Base-by-base conservation (phyloP, 805 yeast species). In the Lipomyces starkeyi region DNA sequence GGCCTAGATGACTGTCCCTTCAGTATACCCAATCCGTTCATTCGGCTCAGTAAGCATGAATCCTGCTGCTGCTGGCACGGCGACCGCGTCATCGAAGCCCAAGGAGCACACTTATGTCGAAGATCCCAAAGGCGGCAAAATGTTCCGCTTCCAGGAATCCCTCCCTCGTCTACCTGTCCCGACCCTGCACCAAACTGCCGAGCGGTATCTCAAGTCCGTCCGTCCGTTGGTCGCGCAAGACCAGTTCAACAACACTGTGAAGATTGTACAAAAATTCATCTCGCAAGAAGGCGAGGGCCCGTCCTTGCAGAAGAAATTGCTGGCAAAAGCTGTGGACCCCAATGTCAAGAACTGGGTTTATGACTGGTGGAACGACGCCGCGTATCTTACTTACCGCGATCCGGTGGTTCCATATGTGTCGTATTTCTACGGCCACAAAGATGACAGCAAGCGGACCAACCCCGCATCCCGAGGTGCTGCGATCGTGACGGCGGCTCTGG, bases 331-430 rank as follows among this genome's bases (percentile, higher is more conserved):
- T 35, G 74, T 80, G 37, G 84, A 79, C 62, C 85, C 86, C 70
- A 80, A 76, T 63, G 82, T 80, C 65, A 88, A 92, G 76, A 94
- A 94, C 79, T 94, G 99, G 99, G 83, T 94, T 75, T 86, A 90
- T 59, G 89, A 86, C 68, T 92, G 89, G 84, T 94, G 99, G 99
- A 97, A 94, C 78, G 90, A 91, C 74, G 91, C 90, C 73, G 97
- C 97, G 25, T 94, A 94, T 80, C 83, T 94, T 82, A 87, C 90
- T 54, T 93, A 92, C 81, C 85, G 95, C 73, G 98, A 92, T 79
- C 97, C 98, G 0, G 91, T 94, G n/a, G 91, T 91, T 34, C 98
- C 98, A 13, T 93, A 88, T 76, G 97, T 92, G 49, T 90, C 97
- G 25, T 94, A 94, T 82, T 95, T 92, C 74, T 94, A 86, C 80